Base-by-base conservation (phyloP, 2,329 filamentous ascomycete genomes). In the Claviceps africana region DNA sequence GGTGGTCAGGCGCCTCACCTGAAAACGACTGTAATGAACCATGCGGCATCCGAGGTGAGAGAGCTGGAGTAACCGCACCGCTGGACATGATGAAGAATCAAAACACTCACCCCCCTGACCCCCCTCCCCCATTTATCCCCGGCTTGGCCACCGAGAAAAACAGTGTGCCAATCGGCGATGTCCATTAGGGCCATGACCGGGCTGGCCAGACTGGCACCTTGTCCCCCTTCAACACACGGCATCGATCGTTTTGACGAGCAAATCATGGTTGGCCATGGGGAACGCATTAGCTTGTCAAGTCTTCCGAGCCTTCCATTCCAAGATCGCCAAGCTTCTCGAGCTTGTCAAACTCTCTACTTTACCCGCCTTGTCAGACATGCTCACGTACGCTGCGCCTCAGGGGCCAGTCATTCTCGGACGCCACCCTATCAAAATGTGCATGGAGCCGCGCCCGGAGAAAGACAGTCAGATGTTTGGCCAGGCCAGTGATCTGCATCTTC, bases 1-100 rank as follows among this genome's bases (percentile, higher is more conserved):
- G n/a, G n/a, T n/a, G n/a, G n/a, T n/a, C n/a, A 19, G 17, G n/a
- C 49, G 51, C 51, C 51, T 47, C 51, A 53, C 50, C 51, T 53
- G 51, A 53, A 13, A 39, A 35, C 37, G 50, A 45, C 42, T 47
- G 51, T 19, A 43, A n/a, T 47, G 42, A 28, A 43, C 51, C 43
- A 46, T 53, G 51, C 51, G 47, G 25, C 40, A 50, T 35, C 42
- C 44, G 42, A 53, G 42, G 40, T 46, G 47, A 33, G 46, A 15
- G 33, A 47, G 31, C 46, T 49, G 31, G 40, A 52, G 51, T 35
- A 53, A 50, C 47, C 47, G 44, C 48, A 51, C 28, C 15, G 43
- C 52, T 46, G 48, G 52, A 51, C 50, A 39, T 47, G 48, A 44
- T 47, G 48, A 51, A 43, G 52, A 50, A 47, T 47, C n/a, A n/a